Percentiles rank a stretch among this genome's conserved stretches.
Evolutionary conservation across 805 yeast genomes (phyloP).

Genomic region (Hanseniaspora occidentalis): DNA sequence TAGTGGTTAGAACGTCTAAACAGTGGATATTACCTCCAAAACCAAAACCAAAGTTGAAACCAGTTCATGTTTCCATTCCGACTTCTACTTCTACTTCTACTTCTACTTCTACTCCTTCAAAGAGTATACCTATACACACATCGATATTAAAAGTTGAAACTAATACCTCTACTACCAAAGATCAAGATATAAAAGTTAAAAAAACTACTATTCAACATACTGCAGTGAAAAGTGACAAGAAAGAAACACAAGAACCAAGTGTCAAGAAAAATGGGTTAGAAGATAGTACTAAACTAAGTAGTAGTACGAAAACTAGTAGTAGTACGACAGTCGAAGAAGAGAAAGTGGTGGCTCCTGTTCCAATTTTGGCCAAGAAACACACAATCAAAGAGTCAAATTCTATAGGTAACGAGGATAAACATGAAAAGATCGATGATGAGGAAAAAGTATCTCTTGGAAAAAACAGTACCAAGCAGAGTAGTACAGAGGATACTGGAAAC

Average conservation of each 20-base stretch:
- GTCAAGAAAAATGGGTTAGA: not conserved
- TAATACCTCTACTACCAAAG: not conserved
- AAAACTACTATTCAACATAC: not conserved
- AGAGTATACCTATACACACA: not conserved
- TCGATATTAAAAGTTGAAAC: not conserved
- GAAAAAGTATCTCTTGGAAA: no score
- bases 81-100: not conserved
- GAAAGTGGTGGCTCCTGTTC: not conserved
- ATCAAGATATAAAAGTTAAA: not conserved
- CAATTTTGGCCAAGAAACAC: not conserved
- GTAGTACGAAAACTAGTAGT: not conserved
- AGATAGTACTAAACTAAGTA: not conserved
- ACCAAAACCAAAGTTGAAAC: conserved; percentile 62
- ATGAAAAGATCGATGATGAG: no score
- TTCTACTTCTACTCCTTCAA: not conserved
- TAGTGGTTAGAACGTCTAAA: conserved; percentile 46
- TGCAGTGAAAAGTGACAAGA: not conserved
- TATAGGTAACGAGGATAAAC: no score
- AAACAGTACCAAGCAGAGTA: no score
- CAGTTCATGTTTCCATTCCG: conserved; percentile 14
- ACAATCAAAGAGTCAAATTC: no score
- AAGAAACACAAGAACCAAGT: not conserved
- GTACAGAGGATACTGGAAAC: no score
- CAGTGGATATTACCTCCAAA: conserved; percentile 81
- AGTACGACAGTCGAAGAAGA: not conserved